Percentiles rank a stretch among this genome's conserved stretches.
Conservation (phyloP, 331 rosid species). For the Acacia pycnantha region DNA sequence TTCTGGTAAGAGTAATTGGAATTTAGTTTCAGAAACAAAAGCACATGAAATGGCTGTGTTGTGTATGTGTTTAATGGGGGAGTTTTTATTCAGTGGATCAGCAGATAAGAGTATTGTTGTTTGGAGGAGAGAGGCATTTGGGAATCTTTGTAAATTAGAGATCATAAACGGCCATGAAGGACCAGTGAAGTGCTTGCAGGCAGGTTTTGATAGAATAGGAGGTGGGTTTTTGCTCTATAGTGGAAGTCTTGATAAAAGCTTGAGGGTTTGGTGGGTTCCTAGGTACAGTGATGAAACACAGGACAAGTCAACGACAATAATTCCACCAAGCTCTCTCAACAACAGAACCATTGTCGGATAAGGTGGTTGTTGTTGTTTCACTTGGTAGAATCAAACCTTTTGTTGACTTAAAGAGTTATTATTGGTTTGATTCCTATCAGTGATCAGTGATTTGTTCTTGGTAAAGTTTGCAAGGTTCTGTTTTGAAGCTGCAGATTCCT, state of each 20-base stretch:
- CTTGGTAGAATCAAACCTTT: background rate
- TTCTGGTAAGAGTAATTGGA: slow-evolving; percentile 38
- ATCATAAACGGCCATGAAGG: slow-evolving; percentile 81
- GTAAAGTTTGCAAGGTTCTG: slow-evolving; percentile 16
- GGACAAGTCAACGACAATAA: background rate
- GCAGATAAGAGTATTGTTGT: slow-evolving; percentile 83
- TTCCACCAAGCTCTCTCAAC: slow-evolving; percentile 15
- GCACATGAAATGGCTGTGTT: slow-evolving; percentile 84
- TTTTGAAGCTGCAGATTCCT: slow-evolving; percentile 35
- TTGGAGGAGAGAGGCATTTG: slow-evolving; percentile 71
- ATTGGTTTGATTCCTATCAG: background rate
- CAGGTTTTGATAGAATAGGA: slow-evolving; percentile 53
- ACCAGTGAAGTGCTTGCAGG: slow-evolving; percentile 91
- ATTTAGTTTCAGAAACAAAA: slow-evolving; percentile 54
- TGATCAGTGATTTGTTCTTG: background rate
- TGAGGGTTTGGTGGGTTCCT: slow-evolving; percentile 98
- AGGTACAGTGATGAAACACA: slow-evolving; percentile 26
- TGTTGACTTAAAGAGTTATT: background rate
- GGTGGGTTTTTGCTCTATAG: slow-evolving; percentile 83
- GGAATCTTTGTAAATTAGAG: slow-evolving; percentile 57
- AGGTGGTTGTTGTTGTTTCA: background rate
- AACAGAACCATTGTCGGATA: slow-evolving; percentile 26
- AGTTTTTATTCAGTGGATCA: slow-evolving; percentile 75
- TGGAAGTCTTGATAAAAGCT: slow-evolving; percentile 82
- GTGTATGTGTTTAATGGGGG: slow-evolving; percentile 68